These are phyloP conservation scores for Escovopsis sp. DNA, from an alignment of 2,329 filamentous ascomycete genomes.

Conservation along the genomic window DNA sequence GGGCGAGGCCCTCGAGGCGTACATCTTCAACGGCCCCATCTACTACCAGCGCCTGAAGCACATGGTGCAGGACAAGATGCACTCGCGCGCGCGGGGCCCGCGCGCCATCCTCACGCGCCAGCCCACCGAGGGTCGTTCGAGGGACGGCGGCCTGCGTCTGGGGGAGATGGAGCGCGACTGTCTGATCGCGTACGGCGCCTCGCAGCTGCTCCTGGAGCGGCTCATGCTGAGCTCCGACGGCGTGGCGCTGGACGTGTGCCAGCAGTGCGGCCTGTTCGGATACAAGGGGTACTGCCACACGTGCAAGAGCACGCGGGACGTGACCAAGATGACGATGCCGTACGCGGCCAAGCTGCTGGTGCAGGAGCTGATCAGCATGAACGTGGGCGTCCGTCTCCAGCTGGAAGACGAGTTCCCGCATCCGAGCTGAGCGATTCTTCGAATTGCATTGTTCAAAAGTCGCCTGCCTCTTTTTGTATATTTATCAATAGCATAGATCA, in stretches of 20 bases:
- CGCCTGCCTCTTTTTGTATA: background rate
- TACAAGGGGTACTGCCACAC: conserved; percentile 91
- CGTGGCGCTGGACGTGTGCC: conserved; percentile 85
- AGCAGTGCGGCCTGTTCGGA: conserved; percentile 86
- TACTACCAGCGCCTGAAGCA: conserved; percentile 99
- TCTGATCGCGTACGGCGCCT: conserved; percentile 90
- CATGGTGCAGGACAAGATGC: conserved; percentile 99
- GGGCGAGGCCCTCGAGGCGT: conserved; percentile 82
- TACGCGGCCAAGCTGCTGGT: conserved; percentile 94
- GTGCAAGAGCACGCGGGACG: conserved; percentile 70
- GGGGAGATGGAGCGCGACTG: conserved; percentile 99
- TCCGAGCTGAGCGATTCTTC: conserved; percentile 21
- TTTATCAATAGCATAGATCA: background rate
- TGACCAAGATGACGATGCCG: conserved; percentile 89
- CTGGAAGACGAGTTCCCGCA: conserved; percentile 87
- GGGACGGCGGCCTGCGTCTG: conserved; percentile 80
- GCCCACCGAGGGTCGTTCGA: conserved; percentile 86
- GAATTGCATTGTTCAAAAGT: background rate
- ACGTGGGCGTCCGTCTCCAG: conserved; percentile 84
- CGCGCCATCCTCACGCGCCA: conserved; percentile 86
- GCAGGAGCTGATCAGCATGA: conserved; percentile 96
- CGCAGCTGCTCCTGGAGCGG: conserved; percentile 79
- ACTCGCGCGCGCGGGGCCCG: conserved; percentile 81
- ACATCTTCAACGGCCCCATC: conserved; percentile 97
- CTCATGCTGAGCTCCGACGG: conserved; percentile 91